phyloP scores from a whole-genome alignment of 2,329 filamentous ascomycete species.

The Chaetoscypha palmicola region DNA sequence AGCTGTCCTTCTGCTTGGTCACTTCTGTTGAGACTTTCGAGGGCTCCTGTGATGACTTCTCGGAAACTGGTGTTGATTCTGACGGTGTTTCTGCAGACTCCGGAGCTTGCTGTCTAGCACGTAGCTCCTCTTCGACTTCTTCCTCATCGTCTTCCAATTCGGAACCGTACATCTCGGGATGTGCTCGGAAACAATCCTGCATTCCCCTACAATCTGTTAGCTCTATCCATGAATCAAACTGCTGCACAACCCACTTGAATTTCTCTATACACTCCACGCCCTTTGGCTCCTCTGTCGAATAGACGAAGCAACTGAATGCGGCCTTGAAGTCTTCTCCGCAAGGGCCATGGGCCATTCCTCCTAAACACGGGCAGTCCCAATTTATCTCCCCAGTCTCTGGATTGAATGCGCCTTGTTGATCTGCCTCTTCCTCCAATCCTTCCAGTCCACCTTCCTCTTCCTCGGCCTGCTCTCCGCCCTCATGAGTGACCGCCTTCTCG shows the following conservation, averaged over 20 bases:
- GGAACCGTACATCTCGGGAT: slow-evolving; percentile 87
- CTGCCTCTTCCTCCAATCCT: slow-evolving; percentile 71
- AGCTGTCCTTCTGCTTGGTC: background rate
- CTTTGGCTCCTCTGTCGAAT: slow-evolving; percentile 88
- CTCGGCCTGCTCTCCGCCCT: slow-evolving; percentile 22
- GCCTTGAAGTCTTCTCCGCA: slow-evolving; percentile 93
- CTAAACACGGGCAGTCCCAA: slow-evolving; percentile 97
- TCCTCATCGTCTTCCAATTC: slow-evolving; percentile 77
- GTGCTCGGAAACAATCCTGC: slow-evolving; percentile 92
- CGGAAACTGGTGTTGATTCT: background rate
- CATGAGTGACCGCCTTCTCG: slow-evolving; percentile 19
- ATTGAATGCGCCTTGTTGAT: slow-evolving; percentile 89
- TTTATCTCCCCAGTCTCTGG: slow-evolving; percentile 99
- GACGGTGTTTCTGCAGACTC: background rate
- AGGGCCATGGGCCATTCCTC: slow-evolving; percentile 93
- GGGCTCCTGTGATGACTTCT: background rate
- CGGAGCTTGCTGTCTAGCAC: slow-evolving; percentile 18
- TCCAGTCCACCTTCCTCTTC: slow-evolving; percentile 35
- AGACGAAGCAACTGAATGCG: slow-evolving; percentile 98
- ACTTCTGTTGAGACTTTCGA: background rate
- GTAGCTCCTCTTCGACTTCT: slow-evolving; percentile 34
- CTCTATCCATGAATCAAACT: slow-evolving; percentile 1
- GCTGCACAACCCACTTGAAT: slow-evolving; percentile 75
- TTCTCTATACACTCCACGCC: slow-evolving; percentile 96
- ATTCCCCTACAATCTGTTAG: slow-evolving; percentile 58